Evolutionary conservation across 208 protist species (phyloP), one percentile per base, ranked within the genome.

Genomic region (Porcisia deanei): DNA sequence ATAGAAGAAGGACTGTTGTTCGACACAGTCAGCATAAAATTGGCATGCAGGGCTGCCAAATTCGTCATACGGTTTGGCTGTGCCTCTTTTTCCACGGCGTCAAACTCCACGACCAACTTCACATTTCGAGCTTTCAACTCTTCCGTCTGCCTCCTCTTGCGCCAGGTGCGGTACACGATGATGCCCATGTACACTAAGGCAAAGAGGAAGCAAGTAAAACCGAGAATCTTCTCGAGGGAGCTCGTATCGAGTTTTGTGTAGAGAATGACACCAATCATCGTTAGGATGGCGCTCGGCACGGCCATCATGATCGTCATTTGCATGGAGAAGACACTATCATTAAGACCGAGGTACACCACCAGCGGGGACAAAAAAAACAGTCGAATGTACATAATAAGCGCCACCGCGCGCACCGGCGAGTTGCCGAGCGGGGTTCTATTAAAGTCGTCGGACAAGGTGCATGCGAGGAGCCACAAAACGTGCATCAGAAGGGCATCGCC

Each of bases 401-500:
- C 75, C 71, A 91, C 85, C 49, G 81, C 82, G 20, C 74, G 74
- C 55, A 89, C 81, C 14, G 84, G 85, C 49, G 87, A 79, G 5
- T 64, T 10, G 45, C 85, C 85, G 10, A 92, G 79, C 12, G 84
- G 81, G 20, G 87, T 88, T 37, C 39, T 57, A 22, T 65, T 80
- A 69, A 91, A 91, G n/a, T 77, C 30, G 5, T 79, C 49, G 22
- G 75, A 74, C 49, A 73, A 68, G 25, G 73, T 49, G 53, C 71
- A 81, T 18, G 76, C 80, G 37, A 88, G 69, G 49, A 77, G 75
- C 85, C 87, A 91, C 55, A 91, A 64, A 52, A 91, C 87, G 52
- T 87, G 81, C 57, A 91, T 80, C 63, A 88, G 76, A 71, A 91
- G 85, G 74, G 87, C 84, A 87, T 91, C 87, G 49, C 87, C 87